Evolutionary conservation across 768 basidiomycete species (phyloP).

Genomic region (Lanmaoa pseudosensibilis): DNA sequence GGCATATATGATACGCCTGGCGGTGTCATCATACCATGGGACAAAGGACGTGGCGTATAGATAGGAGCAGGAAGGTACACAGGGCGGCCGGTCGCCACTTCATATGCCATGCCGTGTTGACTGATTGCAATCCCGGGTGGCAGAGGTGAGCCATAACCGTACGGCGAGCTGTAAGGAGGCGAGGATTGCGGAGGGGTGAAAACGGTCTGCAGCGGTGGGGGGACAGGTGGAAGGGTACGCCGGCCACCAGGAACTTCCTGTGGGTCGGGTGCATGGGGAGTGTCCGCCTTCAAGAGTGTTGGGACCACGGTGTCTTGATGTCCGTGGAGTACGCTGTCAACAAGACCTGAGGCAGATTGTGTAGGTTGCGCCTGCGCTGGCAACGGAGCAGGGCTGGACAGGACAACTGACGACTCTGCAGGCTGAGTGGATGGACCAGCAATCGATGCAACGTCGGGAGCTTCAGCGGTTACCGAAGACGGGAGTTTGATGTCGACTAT

Average conservation of each 20-base stretch:
- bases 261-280: conserved; percentile 20
- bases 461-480: conserved; percentile 22
- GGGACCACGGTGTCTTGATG: conserved; percentile 29
- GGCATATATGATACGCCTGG: conserved; percentile 54
- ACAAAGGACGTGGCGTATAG: conserved; percentile 67
- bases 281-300: conserved; percentile 32
- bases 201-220: conserved; percentile 45
- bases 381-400: conserved; percentile 9
- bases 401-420: conserved; percentile 3
- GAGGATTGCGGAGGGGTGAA: conserved; percentile 46
- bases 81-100: conserved; percentile 77
- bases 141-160: conserved; percentile 52
- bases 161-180: conserved; percentile 68
- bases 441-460: neutral
- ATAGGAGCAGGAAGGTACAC: conserved; percentile 69
- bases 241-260: conserved; percentile 23
- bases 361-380: conserved; percentile 13
- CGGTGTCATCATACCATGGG: conserved; percentile 53
- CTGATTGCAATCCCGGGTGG: conserved; percentile 76
- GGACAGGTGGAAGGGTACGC: conserved; percentile 37
- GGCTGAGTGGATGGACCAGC: conserved; percentile 13
- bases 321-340: conserved; percentile 25
- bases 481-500: conserved; percentile 29
- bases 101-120: conserved; percentile 77
- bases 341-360: conserved; percentile 6